Evolutionary conservation across 2,329 filamentous ascomycete genomes (phyloP), one percentile per base, ranked within the genome.

Genomic region (Colletotrichum sp.): DNA sequence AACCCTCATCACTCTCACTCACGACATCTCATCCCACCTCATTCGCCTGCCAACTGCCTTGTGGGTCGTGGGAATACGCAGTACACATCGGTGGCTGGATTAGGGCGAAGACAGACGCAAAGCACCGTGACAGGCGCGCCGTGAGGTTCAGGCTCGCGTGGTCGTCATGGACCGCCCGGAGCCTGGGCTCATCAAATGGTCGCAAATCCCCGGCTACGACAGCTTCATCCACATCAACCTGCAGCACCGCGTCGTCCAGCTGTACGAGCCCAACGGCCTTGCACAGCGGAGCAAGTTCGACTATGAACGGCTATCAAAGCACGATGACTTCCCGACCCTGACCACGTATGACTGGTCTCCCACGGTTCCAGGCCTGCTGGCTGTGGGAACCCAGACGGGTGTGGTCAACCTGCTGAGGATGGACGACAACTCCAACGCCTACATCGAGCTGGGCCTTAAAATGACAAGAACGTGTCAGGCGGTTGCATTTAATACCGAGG

Each of bases 391-490:
- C 13, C 90, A 92, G 16, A 92, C 92, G 52, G 95, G 95, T 65
- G 92, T 95, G 72, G 94, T 96, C 78, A 93, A 94, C 78, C 86
- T 98, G 25, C 85, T 97, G 72, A 90, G 93, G 77, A 90, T 97
- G 64, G 92, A 95, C 80, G 92, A 95, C 79, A 90, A 92, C 78
- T 93, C 89, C 69, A 95, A 91, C 80, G 90, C 89, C 39, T 91
- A 91, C 78, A 82, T 92, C 65, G 92, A 94, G 66, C 91, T 96
- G 76, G 91, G 91, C 25, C 90, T 96, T 63, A 95, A 95, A 82
- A 92, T 95, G 82, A 91, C 94, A 70, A 91, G 95, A 61, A 93
- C 93, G 59, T 96, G 94, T 80, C 95, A 96, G 80, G 94, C 95
- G 1, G 94, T 97, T 55, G 93, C 95, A 5, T 96, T 97, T 85